Conservation (phyloP, 208 protist species). For the Acanthamoeba healyi region DNA sequence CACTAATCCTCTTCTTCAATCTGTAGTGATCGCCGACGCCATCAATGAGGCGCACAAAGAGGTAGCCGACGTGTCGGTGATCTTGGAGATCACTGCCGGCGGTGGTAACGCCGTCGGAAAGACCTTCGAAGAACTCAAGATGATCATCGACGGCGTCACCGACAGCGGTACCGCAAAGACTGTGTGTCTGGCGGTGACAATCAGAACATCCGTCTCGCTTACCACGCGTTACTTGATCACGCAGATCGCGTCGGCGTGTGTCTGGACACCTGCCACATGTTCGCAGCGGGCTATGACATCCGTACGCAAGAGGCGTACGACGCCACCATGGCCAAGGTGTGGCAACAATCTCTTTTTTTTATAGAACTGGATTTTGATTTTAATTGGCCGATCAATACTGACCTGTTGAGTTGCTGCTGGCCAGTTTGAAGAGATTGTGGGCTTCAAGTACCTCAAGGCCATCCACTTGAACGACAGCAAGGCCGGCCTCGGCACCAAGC, state of each 20-base stretch:
- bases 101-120: conserved; percentile 76
- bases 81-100: conserved; percentile 84
- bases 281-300: conserved; percentile 85
- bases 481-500: not conserved
- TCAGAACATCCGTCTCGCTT: not conserved
- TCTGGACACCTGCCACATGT: conserved; percentile 87
- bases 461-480: conserved; percentile 86
- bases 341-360: no score
- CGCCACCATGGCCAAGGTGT: conserved; percentile 15
- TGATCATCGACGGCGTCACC: conserved; percentile 79
- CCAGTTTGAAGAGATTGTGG: conserved; percentile 84
- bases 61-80: conserved; percentile 50
- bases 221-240: not conserved
- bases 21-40: conserved; percentile 62
- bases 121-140: conserved; percentile 81
- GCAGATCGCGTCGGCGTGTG: conserved; percentile 82
- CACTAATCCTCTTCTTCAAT: not conserved
- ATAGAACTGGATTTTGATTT: not conserved
- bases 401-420: conserved; percentile 1
- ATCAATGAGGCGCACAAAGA: conserved; percentile 76
- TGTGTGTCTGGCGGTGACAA: not conserved
- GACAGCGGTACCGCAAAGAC: conserved; percentile 51
- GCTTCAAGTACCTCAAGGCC: conserved; percentile 82
- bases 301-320: conserved; percentile 47
- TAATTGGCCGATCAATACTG: not conserved